phyloP scores from a whole-genome alignment of 108 stramenopile genomes.

The Aurantiochytrium sp. region DNA sequence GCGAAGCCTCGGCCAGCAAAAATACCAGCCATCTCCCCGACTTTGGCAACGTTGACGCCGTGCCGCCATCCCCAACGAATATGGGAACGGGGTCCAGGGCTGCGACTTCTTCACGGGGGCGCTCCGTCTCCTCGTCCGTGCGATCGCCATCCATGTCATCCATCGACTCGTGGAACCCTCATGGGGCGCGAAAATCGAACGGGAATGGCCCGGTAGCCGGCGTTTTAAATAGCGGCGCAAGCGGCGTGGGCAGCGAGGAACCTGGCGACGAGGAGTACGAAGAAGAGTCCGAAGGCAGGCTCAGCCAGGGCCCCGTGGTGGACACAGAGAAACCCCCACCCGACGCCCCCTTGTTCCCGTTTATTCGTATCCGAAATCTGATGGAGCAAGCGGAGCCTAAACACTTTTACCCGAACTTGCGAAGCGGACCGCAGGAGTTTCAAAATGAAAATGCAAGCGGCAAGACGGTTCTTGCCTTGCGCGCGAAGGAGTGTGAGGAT shows the following conservation, averaged over 20 bases:
- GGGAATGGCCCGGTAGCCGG: background rate
- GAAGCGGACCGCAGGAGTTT: background rate
- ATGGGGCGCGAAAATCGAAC: background rate
- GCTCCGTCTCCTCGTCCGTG: background rate
- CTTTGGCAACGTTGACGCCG: too few species aligned
- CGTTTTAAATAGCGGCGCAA: background rate
- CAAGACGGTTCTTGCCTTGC: background rate
- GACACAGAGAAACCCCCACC: background rate
- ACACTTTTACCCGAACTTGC: background rate
- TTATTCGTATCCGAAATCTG: background rate
- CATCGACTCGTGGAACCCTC: background rate
- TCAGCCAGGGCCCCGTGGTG: too few species aligned
- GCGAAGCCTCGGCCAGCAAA: too few species aligned
- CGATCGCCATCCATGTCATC: background rate
- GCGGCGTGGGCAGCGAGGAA: background rate
- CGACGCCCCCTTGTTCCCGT: constrained; percentile 1
- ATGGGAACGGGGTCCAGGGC: too few species aligned
- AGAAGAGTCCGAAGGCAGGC: background rate
- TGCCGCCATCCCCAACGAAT: background rate
- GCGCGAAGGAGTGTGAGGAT: background rate
- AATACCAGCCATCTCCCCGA: too few species aligned
- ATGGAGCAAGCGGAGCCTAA: background rate
- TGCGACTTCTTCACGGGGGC: background rate
- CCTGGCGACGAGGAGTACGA: background rate
- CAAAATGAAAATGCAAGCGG: background rate